Percentiles rank a stretch among this genome's conserved stretches.
Conservation (phyloP, 164 flowering plant species). For the Chloranthus sessilifolius region DNA sequence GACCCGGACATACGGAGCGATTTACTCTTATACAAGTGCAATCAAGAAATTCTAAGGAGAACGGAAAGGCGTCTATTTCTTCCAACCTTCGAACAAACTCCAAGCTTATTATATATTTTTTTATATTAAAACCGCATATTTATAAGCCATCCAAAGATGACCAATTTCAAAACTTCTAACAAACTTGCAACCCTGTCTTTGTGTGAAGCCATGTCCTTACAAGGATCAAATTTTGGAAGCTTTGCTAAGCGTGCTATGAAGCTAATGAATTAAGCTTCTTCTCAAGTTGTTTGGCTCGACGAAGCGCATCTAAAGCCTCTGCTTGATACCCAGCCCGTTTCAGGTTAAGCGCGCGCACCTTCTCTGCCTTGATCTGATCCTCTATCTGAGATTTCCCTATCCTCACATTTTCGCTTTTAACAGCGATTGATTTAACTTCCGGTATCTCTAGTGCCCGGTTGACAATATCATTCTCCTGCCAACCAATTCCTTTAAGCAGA, state of each 20-base stretch:
- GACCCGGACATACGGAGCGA: too few species aligned
- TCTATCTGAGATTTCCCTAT: conserved; percentile 54
- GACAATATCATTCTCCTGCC: conserved; percentile 30
- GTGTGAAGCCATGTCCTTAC: too few species aligned
- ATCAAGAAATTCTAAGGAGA: too few species aligned
- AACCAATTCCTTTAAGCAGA: conserved; percentile 71
- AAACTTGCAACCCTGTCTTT: too few species aligned
- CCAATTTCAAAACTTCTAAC: too few species aligned
- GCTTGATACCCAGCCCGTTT: conserved; percentile 82
- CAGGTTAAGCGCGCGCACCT: conserved; percentile 64
- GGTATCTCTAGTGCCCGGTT: conserved; percentile 21
- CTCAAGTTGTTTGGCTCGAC: conserved; percentile 71
- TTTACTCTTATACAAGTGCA: too few species aligned
- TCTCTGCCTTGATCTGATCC: conserved; percentile 79
- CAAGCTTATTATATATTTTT: too few species aligned
- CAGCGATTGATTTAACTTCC: conserved; percentile 24
- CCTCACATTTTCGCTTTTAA: conserved; percentile 17
- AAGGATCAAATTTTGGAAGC: too few species aligned
- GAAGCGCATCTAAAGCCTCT: conserved; percentile 86
- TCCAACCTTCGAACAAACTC: too few species aligned
- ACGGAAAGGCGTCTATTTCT: too few species aligned
- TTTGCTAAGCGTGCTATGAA: conserved; percentile 8
- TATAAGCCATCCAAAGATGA: too few species aligned
- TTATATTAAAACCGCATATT: too few species aligned
- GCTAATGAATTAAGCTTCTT: conserved; percentile 61